Evolutionary conservation across 805 yeast species (phyloP).

Genomic region (Scheffersomyces spartinae): DNA sequence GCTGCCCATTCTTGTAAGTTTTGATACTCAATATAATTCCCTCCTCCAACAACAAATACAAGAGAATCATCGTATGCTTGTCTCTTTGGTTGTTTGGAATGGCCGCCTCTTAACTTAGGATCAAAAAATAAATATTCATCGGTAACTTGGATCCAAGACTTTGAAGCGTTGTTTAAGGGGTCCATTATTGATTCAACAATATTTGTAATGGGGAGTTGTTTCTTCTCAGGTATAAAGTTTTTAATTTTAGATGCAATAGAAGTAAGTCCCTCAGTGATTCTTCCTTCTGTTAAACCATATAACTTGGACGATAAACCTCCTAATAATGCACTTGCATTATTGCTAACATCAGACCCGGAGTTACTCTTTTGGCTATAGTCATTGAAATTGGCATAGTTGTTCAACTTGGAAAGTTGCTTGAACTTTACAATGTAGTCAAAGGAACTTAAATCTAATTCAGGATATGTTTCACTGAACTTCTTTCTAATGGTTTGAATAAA

Average conservation of each 20-base stretch:
- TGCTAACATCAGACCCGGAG: constrained; percentile 20
- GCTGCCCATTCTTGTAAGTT: constrained; percentile 88
- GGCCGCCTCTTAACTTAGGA: constrained; percentile 81
- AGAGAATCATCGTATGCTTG: constrained; percentile 69
- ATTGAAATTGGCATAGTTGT: constrained; percentile 8
- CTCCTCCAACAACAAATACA: constrained; percentile 95
- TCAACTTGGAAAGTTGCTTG: constrained; percentile 63
- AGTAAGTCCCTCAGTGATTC: constrained; percentile 80
- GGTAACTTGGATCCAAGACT: constrained; percentile 55
- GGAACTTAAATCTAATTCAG: constrained; percentile 44
- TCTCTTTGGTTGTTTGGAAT: constrained; percentile 79
- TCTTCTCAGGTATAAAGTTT: constrained; percentile 77
- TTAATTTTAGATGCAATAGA: constrained; percentile 81
- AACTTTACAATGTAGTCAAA: constrained; percentile 67
- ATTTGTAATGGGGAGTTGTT: constrained; percentile 79
- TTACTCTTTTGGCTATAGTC: constrained; percentile 9
- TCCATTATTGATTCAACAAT: constrained; percentile 89
- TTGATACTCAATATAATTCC: constrained; percentile 88
- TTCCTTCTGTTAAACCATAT: constrained; percentile 75
- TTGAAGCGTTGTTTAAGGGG: constrained; percentile 50
- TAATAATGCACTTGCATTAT: constrained; percentile 46
- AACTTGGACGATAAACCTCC: constrained; percentile 66
- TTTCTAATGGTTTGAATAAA: too few relatives aligned
- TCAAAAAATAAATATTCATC: constrained; percentile 88
- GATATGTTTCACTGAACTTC: constrained; percentile 41